phyloP scores from a whole-genome alignment of 169 alveolate genomes.

The Plasmodium malariae region DNA sequence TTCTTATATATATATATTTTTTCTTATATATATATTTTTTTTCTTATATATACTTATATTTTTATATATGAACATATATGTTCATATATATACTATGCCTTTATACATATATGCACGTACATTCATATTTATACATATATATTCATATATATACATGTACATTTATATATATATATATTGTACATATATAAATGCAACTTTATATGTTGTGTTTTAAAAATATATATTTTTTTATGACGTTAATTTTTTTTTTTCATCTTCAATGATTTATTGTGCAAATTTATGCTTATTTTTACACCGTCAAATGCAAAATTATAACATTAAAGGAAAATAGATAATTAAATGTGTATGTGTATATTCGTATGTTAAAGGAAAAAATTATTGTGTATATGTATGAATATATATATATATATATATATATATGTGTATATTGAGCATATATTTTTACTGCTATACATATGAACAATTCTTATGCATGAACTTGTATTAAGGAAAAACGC shows the following conservation, averaged over 20 bases:
- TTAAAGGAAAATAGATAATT: neutral
- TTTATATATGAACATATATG: too few species aligned
- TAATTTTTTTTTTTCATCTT: slow-evolving; percentile 1
- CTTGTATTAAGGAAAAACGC: neutral
- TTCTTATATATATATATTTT: neutral
- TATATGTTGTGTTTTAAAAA: neutral
- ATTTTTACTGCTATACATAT: slow-evolving; percentile 1
- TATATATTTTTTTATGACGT: neutral
- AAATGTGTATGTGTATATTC: neutral
- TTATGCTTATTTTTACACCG: slow-evolving; percentile 52
- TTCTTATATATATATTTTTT: too few species aligned
- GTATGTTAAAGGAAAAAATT: slow-evolving; percentile 10
- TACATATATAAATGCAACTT: slow-evolving; percentile 5
- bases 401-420: neutral
- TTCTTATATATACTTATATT: too few species aligned
- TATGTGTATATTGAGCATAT: neutral
- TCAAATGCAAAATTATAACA: slow-evolving; percentile 25
- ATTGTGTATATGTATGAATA: neutral
- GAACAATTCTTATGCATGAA: slow-evolving; percentile 8
- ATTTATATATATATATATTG: neutral
- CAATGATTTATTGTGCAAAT: slow-evolving; percentile 44
- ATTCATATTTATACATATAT: neutral
- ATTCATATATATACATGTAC: neutral
- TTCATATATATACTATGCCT: neutral
- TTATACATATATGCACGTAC: neutral